phyloP scores from a whole-genome alignment of 164 flowering plant genomes.

The Houttuynia cordata region DNA sequence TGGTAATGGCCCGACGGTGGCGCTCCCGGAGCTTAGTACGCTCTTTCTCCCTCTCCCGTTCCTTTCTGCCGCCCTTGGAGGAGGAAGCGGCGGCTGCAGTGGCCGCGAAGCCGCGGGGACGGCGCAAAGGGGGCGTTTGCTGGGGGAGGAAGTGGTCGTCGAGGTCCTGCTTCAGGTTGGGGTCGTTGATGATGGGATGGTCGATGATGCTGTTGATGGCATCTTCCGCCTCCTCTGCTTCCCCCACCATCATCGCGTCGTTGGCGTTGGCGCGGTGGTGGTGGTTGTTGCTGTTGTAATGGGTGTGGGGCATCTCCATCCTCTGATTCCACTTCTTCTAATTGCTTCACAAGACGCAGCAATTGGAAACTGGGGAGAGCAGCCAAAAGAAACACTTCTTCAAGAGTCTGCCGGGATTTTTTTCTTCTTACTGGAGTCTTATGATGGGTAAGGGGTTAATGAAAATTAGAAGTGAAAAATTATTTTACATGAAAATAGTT shows the following conservation, averaged over 20 bases:
- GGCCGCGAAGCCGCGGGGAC: slow-evolving; percentile 54
- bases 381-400: too few relatives aligned
- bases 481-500: too few relatives aligned
- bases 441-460: too few relatives aligned
- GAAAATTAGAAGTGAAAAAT: too few relatives aligned
- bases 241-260: not conserved
- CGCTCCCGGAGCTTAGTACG: slow-evolving; percentile 63
- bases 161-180: slow-evolving; percentile 18
- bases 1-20: slow-evolving; percentile 64
- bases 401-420: too few relatives aligned
- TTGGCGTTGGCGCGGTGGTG: not conserved
- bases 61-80: slow-evolving; percentile 32
- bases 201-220: not conserved
- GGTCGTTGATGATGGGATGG: not conserved
- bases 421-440: too few relatives aligned
- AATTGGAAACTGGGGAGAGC: too few relatives aligned
- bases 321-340: too few relatives aligned
- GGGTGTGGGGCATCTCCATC: not conserved
- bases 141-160: slow-evolving; percentile 15
- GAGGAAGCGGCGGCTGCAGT: slow-evolving; percentile 25
- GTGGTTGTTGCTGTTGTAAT: not conserved
- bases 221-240: not conserved
- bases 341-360: too few relatives aligned
- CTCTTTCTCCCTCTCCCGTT: slow-evolving; percentile 70
- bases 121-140: slow-evolving; percentile 23